phyloP scores from a whole-genome alignment of 345 rosid species.

The Garcia nutans region DNA sequence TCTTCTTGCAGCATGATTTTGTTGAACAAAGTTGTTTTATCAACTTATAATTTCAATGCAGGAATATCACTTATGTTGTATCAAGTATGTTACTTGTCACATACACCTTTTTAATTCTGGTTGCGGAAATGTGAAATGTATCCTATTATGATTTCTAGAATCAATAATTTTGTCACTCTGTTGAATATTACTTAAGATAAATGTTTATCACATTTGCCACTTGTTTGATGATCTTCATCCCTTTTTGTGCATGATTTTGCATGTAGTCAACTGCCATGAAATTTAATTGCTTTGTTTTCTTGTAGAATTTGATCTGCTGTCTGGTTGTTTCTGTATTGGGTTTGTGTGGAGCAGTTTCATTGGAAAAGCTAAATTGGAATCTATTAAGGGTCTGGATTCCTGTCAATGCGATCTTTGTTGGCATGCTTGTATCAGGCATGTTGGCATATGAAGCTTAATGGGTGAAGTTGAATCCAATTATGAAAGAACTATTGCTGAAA shows the following conservation, averaged over 20 bases:
- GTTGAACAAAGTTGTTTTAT: constrained; percentile 78
- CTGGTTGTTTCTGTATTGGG: constrained; percentile 56
- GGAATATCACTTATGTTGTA: constrained; percentile 83
- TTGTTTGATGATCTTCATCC: background rate
- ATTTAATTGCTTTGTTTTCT: constrained; percentile 1
- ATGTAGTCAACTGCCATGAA: no score
- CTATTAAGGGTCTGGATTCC: constrained; percentile 80
- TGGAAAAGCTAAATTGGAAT: constrained; percentile 85
- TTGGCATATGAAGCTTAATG: background rate
- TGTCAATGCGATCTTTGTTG: constrained; percentile 84
- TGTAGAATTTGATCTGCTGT: constrained; percentile 82
- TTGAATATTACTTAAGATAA: no score
- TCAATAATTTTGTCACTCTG: background rate
- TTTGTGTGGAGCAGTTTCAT: constrained; percentile 53
- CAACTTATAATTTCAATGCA: constrained; percentile 70
- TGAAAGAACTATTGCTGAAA: background rate
- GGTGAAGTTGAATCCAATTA: background rate
- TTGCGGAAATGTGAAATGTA: no score
- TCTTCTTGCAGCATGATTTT: constrained; percentile 93
- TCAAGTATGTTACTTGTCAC: constrained; percentile 52
- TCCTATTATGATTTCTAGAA: background rate
- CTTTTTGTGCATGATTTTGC: background rate
- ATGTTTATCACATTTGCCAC: background rate
- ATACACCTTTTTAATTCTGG: background rate
- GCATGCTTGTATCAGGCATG: constrained; percentile 84